Evolutionary conservation across 495 filamentous ascomycete species (phyloP), one percentile per base, ranked within the genome.

Genomic region (Hypoxylon rickii): DNA sequence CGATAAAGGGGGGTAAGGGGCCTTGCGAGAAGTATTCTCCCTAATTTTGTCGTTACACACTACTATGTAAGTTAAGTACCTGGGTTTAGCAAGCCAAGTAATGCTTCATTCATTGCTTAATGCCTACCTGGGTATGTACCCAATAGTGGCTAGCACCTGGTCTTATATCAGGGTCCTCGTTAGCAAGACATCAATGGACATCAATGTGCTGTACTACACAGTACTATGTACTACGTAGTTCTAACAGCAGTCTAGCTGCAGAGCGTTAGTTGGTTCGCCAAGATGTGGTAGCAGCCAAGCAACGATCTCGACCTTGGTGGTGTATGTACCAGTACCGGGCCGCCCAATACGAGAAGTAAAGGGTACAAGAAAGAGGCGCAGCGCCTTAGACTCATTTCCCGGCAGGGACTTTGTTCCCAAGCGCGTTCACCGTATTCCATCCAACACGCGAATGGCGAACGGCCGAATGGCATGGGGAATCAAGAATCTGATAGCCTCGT

Each of bases 271-370:
- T 32, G 24, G 39, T 21, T 34, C 33, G 62, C 58, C 55, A 55
- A 57, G 57, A 61, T 10, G 51, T 56, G 33, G 21, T 41, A 55
- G 20, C 32, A 42, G 47, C 13, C 24, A 13, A 40, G 39, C n/a
- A 31, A 40, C 34, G 45, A 61, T 61, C 58, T 55, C 39, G 0
- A 7, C 4, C 41, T 33, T 49, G 24, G 10, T 29, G 24, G 10
- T 29, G 24, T n/a, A n/a, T n/a, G 45, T 61, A 61, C 26, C 40
- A 29, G 57, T 61, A 61, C 57, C 41, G 34, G 45, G 40, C 2
- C 20, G 36, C 20, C 43, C 36, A 50, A 61, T 61, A 61, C 58
- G 58, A 61, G 58, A 61, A 41, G 58, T 51, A 58, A 47, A 58
- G 34, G 47, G 34, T 7, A 17, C 13, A 38, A 7, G 21, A 42